phyloP scores from a whole-genome alignment of 2,329 filamentous ascomycete species.

The Aspergillus alliaceus region DNA sequence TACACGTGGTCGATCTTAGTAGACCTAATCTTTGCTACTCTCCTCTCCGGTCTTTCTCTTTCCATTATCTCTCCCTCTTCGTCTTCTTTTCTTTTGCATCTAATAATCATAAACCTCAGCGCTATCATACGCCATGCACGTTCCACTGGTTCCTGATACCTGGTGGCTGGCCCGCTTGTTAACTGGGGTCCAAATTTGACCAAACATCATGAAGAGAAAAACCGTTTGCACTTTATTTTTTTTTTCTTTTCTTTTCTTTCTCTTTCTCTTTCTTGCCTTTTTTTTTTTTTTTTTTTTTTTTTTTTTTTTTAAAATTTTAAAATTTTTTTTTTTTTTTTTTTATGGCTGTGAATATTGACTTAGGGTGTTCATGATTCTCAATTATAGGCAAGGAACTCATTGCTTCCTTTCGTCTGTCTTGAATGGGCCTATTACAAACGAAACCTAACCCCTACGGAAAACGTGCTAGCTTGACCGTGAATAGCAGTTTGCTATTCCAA shows the following conservation, averaged over 20 bases:
- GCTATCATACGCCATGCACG: conserved; percentile 5
- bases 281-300: neutral
- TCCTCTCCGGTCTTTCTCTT: neutral
- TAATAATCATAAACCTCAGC: neutral
- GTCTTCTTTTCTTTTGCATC: neutral
- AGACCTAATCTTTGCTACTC: conserved; percentile 6
- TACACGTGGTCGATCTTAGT: conserved; percentile 20
- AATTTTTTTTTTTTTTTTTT: neutral
- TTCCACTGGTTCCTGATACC: conserved; percentile 12
- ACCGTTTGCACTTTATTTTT: neutral
- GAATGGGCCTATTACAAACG: conserved; percentile 12
- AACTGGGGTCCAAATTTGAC: conserved; percentile 11
- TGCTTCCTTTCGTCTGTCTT: conserved; percentile 1
- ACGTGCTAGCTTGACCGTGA: conserved; percentile 5
- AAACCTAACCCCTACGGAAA: conserved; percentile 2
- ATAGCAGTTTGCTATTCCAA: conserved; percentile 5
- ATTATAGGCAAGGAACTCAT: neutral
- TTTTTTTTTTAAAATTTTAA: neutral
- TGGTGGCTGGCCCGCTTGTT: conserved; percentile 21
- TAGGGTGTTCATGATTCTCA: neutral
- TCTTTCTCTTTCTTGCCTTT: neutral
- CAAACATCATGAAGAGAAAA: conserved; percentile 10
- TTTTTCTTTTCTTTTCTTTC: neutral
- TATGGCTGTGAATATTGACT: neutral
- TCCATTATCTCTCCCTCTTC: neutral